Base-by-base conservation (phyloP, 2,329 filamentous ascomycete genomes). In the Akanthomyces muscarius region DNA sequence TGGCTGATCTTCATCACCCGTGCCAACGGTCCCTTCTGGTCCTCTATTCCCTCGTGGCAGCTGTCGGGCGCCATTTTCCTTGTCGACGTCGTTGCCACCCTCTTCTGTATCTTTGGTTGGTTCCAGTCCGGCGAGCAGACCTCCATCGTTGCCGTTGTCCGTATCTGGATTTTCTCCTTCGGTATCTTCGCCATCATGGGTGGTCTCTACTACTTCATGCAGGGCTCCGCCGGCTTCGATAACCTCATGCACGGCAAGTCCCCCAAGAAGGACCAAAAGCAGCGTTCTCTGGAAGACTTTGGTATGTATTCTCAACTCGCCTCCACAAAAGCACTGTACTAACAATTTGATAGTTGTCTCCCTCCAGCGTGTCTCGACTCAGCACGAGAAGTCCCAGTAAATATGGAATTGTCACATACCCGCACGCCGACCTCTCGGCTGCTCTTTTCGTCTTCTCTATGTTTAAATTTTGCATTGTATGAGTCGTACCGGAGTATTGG, bases 1-100 rank as follows among this genome's bases (percentile, higher is more conserved):
- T 96, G 92, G 92, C 85, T 96, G 59, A 97, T 97, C 78, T 96
- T 97, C 82, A 94, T 96, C 79, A 96, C 92, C 68, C 91, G 92
- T 83, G 89, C 91, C 78, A 93, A 93, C 78, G 91, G 92, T 72
- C 91, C 91, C 61, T 94, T 96, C 84, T 96, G 91, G 91, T 92
- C 90, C 3, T 93, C 90, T 28, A 85, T 92, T 64, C 92, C 92
- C 65, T 96, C 91, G 65, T 93, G 91, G 89, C 90, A 96, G 77
- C 82, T 96, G 51, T 76, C 82, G 62, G 88, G 88, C 66, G 92
- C 92, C 67, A 92, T 96, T 67, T 74, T 95, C 54, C 68, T 91
- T 56, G 92, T 96, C 71, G 91, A 96, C 73, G 83, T 95, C 69
- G 78, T 96, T 64, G 91, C 92, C 67, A 96, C 91, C 45, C 83